Percentiles rank a stretch among this genome's conserved stretches.
Evolutionary conservation across 371 early-diverging fungal species (phyloP).

Genomic region (Phascolomyces articulosus): DNA sequence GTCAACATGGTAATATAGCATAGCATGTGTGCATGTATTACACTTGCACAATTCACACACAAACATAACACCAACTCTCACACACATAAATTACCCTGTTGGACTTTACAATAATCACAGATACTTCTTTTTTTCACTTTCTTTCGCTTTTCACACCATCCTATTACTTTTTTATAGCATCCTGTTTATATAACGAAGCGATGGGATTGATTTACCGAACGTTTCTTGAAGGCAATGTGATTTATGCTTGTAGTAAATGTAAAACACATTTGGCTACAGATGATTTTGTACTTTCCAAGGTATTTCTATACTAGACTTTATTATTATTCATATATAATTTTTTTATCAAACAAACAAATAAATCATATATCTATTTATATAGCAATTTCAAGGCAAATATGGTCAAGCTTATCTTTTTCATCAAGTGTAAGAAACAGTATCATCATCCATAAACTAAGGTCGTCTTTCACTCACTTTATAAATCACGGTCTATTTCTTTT

Average conservation of each 20-base stretch:
- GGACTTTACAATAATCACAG: background rate
- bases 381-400: slow-evolving; percentile 67
- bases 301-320: slow-evolving; percentile 24
- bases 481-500: too few species aligned
- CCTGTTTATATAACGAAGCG: too few species aligned
- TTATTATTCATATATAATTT: background rate
- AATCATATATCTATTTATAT: slow-evolving; percentile 5
- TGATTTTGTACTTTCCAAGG: slow-evolving; percentile 70
- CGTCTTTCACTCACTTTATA: too few species aligned
- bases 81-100: background rate
- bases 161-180: too few species aligned
- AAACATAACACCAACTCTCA: too few species aligned
- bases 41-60: background rate
- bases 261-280: slow-evolving; percentile 74
- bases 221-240: slow-evolving; percentile 53
- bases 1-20: too few species aligned
- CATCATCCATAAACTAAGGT: background rate
- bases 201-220: slow-evolving; percentile 66
- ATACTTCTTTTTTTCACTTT: background rate
- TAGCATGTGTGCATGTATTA: too few species aligned
- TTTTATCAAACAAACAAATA: background rate
- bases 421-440: slow-evolving; percentile 47
- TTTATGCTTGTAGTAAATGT: slow-evolving; percentile 72
- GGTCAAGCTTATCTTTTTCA: slow-evolving; percentile 70
- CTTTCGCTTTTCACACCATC: slow-evolving; percentile 7